Percentiles rank a stretch among this genome's conserved stretches.
Conservation (phyloP, 495 filamentous ascomycete genomes). For the Annulohypoxylon nitens region DNA sequence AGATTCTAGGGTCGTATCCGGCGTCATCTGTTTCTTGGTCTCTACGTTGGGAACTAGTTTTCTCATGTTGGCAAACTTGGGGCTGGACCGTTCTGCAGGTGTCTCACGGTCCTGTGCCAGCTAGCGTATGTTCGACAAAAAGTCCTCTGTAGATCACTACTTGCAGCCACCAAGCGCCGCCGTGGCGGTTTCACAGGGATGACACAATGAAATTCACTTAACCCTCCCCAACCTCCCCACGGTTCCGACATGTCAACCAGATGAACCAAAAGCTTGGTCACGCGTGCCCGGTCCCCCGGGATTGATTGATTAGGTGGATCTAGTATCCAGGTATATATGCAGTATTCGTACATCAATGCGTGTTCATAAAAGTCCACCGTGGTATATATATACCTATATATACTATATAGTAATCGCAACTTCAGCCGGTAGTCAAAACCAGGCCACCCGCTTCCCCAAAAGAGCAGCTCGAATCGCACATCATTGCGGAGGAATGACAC, state of each 20-base stretch:
- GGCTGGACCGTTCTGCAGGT: slow-evolving; percentile 12
- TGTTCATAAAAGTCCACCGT: slow-evolving; percentile 12
- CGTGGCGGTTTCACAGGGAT: slow-evolving; percentile 26
- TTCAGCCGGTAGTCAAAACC: slow-evolving; percentile 36
- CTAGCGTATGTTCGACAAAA: slow-evolving; percentile 17
- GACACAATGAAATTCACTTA: slow-evolving; percentile 16
- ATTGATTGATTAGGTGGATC: background rate
- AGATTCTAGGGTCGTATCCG: slow-evolving; percentile 16
- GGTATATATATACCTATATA: slow-evolving; percentile 27
- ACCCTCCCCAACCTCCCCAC: slow-evolving; percentile 35
- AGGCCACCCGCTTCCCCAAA: slow-evolving; percentile 24
- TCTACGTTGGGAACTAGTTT: slow-evolving; percentile 7
- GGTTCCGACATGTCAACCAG: slow-evolving; percentile 16
- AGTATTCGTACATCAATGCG: slow-evolving; percentile 9
- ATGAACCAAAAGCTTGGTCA: slow-evolving; percentile 25
- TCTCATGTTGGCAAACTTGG: background rate
- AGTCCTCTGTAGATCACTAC: slow-evolving; percentile 17
- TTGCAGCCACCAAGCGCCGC: slow-evolving; percentile 21
- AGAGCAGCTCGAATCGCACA: slow-evolving; percentile 33
- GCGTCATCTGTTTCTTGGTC: slow-evolving; percentile 5
- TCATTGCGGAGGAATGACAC: slow-evolving; percentile 31
- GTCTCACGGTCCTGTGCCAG: background rate
- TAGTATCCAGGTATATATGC: slow-evolving; percentile 7
- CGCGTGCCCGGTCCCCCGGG: slow-evolving; percentile 16
- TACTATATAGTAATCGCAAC: slow-evolving; percentile 11